Evolutionary conservation across 768 basidiomycete genomes (phyloP).

Genomic region (Exsudoporus frostii): DNA sequence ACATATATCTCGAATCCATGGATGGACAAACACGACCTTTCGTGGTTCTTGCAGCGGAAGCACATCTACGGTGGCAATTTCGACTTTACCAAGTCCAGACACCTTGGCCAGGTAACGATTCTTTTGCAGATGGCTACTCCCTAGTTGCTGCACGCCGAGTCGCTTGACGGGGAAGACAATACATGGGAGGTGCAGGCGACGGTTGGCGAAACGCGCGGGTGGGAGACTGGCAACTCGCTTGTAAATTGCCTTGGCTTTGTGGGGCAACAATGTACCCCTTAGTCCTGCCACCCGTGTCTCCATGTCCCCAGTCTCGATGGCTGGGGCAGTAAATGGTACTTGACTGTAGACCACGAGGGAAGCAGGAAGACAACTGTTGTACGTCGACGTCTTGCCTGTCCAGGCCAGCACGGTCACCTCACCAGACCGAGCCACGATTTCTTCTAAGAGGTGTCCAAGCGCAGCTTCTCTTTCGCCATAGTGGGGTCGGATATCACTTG

Average conservation of each 20-base stretch:
- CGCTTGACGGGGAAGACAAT: background rate
- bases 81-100: background rate
- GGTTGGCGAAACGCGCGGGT: background rate
- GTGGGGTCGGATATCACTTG: background rate
- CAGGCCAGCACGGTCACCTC: background rate
- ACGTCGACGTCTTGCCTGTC: background rate
- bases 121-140: background rate
- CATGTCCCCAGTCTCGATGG: background rate
- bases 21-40: constrained; percentile 4
- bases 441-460: background rate
- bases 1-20: constrained; percentile 5
- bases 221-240: background rate
- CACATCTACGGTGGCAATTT: background rate
- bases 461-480: background rate
- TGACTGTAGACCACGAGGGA: background rate
- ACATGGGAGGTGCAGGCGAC: background rate
- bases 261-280: background rate
- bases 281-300: background rate
- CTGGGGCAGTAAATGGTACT: background rate
- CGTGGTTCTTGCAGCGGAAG: background rate
- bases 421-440: background rate
- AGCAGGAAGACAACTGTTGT: background rate
- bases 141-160: background rate
- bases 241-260: background rate
- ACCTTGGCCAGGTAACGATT: constrained; percentile 1